Evolutionary conservation across 148 eudicot species (phyloP).

Genomic region (Vaccinium myrtillus): DNA sequence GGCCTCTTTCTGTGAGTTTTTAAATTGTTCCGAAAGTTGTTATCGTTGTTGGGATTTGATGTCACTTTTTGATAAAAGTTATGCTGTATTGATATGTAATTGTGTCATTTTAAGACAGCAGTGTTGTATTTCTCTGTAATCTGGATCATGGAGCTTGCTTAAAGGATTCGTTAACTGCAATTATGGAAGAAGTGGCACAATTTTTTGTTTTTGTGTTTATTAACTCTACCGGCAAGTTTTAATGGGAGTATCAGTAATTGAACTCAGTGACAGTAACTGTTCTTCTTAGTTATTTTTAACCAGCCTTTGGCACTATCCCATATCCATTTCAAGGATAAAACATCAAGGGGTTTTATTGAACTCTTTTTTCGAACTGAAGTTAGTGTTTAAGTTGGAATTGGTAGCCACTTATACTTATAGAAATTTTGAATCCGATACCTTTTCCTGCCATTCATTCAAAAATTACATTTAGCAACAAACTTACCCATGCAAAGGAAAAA

Average conservation of each 20-base stretch:
- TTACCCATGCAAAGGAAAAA: not conserved
- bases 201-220: too few relatives aligned
- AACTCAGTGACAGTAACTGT: too few relatives aligned
- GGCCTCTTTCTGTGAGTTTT: slow-evolving; percentile 63
- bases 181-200: not conserved
- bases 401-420: not conserved
- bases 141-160: not conserved
- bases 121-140: not conserved
- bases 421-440: not conserved
- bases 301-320: too few relatives aligned
- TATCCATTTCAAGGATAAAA: too few relatives aligned
- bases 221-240: too few relatives aligned
- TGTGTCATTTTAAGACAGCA: not conserved
- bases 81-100: too few relatives aligned
- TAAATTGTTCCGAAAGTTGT: not conserved
- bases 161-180: not conserved
- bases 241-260: too few relatives aligned
- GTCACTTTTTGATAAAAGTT: too few relatives aligned
- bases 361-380: too few relatives aligned
- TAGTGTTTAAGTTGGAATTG: not conserved
- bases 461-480: not conserved
- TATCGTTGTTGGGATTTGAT: too few relatives aligned
- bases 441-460: not conserved
- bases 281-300: too few relatives aligned
- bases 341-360: too few relatives aligned